Evolutionary conservation across 1,139 yeast genomes (phyloP).

Genomic region (Debaryomyces nepalensis): DNA sequence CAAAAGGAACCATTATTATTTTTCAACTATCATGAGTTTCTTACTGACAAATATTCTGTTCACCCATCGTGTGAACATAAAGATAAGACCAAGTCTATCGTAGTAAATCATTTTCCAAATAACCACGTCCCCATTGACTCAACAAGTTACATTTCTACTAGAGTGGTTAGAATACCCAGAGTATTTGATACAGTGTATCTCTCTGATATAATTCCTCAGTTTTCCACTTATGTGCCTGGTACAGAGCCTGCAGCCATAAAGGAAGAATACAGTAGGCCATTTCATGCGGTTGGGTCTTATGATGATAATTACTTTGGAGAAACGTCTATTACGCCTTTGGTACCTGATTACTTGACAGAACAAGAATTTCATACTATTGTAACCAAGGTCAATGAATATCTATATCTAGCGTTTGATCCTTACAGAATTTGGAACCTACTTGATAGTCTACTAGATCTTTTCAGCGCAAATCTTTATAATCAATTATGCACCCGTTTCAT

Average conservation of each 20-base stretch:
- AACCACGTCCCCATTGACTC: slow-evolving; percentile 39
- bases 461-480: slow-evolving; percentile 45
- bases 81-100: slow-evolving; percentile 32
- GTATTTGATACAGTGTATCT: slow-evolving; percentile 33
- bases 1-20: slow-evolving; percentile 32
- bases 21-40: slow-evolving; percentile 71
- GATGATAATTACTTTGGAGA: slow-evolving; percentile 53
- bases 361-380: slow-evolving; percentile 49
- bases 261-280: slow-evolving; percentile 23
- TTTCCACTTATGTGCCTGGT: slow-evolving; percentile 64
- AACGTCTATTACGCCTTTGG: slow-evolving; percentile 60
- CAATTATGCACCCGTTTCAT: slow-evolving; percentile 24
- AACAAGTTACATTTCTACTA: slow-evolving; percentile 37
- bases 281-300: slow-evolving; percentile 42
- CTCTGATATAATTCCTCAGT: slow-evolving; percentile 57
- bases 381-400: slow-evolving; percentile 44
- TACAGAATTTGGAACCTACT: slow-evolving; percentile 37
- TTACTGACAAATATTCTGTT: slow-evolving; percentile 35
- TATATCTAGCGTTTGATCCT: slow-evolving; percentile 48
- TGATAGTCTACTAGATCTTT: slow-evolving; percentile 49
- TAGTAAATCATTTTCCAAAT: slow-evolving; percentile 71
- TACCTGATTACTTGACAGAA: slow-evolving; percentile 38
- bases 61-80: slow-evolving; percentile 19
- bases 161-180: slow-evolving; percentile 71
- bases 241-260: slow-evolving; percentile 64